Evolutionary conservation across 2,329 filamentous ascomycete species (phyloP).

Genomic region (Rhexocercosporidium sp.): DNA sequence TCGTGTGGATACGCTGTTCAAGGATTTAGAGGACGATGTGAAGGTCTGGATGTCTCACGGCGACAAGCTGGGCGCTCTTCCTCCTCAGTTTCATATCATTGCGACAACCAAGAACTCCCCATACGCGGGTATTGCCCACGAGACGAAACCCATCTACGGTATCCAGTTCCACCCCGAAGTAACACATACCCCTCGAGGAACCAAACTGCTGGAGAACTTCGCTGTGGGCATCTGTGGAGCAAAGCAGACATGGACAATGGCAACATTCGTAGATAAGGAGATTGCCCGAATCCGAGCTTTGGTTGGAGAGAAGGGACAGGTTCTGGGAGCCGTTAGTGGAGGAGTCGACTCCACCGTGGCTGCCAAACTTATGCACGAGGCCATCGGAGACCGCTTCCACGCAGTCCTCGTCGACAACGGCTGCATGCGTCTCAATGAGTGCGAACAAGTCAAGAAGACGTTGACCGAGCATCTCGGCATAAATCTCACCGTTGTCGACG

Average conservation of each 20-base stretch:
- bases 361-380: slow-evolving; percentile 78
- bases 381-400: slow-evolving; percentile 81
- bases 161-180: slow-evolving; percentile 79
- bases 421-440: slow-evolving; percentile 84
- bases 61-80: slow-evolving; percentile 80
- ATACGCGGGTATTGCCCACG: slow-evolving; percentile 80
- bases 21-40: slow-evolving; percentile 71
- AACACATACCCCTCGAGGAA: slow-evolving; percentile 73
- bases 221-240: slow-evolving; percentile 81
- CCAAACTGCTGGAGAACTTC: slow-evolving; percentile 79
- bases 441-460: slow-evolving; percentile 78
- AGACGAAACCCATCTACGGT: slow-evolving; percentile 72
- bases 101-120: slow-evolving; percentile 78
- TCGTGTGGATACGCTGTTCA: slow-evolving; percentile 80
- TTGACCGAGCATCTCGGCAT: slow-evolving; percentile 82
- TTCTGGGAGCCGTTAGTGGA: slow-evolving; percentile 78
- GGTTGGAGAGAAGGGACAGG: slow-evolving; percentile 82
- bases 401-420: slow-evolving; percentile 88
- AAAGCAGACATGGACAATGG: slow-evolving; percentile 82
- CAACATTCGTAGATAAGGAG: slow-evolving; percentile 80
- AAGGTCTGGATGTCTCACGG: slow-evolving; percentile 87
- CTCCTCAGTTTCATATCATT: slow-evolving; percentile 73
- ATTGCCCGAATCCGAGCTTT: slow-evolving; percentile 79
- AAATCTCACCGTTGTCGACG: slow-evolving; percentile 88
- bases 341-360: slow-evolving; percentile 92